Evolutionary conservation across 345 rosid genomes (phyloP).

Genomic region (Salix suchowensis): DNA sequence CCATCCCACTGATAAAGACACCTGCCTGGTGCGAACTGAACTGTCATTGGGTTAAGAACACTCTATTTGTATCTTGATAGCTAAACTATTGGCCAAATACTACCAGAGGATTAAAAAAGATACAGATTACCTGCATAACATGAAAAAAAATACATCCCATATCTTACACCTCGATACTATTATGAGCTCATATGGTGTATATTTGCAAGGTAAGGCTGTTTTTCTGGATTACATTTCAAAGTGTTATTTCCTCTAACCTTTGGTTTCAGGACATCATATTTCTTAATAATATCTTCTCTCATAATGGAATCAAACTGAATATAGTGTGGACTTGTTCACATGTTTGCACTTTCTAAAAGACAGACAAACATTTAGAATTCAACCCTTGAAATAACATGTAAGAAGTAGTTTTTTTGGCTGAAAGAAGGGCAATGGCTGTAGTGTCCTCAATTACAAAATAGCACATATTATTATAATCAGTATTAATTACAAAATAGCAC

Average conservation of each 20-base stretch:
- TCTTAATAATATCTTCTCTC: not conserved
- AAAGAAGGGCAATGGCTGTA: not conserved
- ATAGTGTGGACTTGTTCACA: not conserved
- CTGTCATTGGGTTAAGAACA: not conserved
- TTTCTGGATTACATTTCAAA: not conserved
- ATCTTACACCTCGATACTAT: not conserved
- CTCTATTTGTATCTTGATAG: not conserved
- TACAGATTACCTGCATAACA: not conserved
- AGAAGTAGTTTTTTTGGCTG: not conserved
- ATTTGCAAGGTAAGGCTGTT: not conserved
- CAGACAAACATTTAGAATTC: not conserved
- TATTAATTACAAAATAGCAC: not conserved
- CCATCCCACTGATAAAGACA: not conserved
- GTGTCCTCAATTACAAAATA: not conserved
- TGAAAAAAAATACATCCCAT: not conserved
- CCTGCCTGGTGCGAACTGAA: not conserved
- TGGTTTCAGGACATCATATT: not conserved
- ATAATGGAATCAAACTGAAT: not conserved
- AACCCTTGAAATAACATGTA: not conserved
- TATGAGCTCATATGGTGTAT: not conserved
- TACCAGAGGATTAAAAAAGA: not conserved
- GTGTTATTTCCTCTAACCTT: not conserved
- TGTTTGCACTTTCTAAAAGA: not conserved
- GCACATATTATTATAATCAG: not conserved
- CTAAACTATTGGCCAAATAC: not conserved